Evolutionary conservation across 176 grass and related monocot genomes (phyloP).

Genomic region (Elymus sibiricus): DNA sequence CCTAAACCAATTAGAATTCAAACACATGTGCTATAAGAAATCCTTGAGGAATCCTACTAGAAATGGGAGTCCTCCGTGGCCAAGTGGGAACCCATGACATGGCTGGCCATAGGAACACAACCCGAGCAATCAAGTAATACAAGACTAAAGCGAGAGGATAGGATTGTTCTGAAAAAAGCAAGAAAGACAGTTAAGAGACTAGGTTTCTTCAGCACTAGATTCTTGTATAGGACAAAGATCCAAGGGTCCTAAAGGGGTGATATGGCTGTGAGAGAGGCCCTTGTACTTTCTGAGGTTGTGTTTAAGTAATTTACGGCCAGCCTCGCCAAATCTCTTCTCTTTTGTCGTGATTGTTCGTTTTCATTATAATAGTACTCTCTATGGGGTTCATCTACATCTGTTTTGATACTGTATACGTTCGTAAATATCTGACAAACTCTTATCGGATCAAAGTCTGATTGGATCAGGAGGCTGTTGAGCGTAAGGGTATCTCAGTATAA

Average conservation of each 20-base stretch:
- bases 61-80: not conserved
- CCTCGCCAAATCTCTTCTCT: not conserved
- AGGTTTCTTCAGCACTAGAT: slow-evolving; percentile 2
- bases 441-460: not conserved
- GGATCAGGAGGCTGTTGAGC: not conserved
- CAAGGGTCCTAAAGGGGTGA: not conserved
- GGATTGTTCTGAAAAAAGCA: not conserved
- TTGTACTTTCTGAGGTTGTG: not conserved
- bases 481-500: not conserved
- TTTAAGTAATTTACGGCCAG: not conserved
- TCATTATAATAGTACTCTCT: not conserved
- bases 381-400: not conserved
- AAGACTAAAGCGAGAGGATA: not conserved
- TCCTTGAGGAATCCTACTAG: not conserved
- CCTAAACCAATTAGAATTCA: not conserved
- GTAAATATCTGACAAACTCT: not conserved
- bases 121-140: not conserved
- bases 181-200: not conserved
- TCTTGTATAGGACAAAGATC: not conserved
- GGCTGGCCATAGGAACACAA: not conserved
- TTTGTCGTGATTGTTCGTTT: not conserved
- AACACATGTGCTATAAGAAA: not conserved
- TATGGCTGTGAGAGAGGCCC: not conserved
- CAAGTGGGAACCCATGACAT: not conserved
- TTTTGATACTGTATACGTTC: not conserved